Base-by-base conservation (phyloP, 371 early-diverging fungal species). In the Funneliformis caledonium region DNA sequence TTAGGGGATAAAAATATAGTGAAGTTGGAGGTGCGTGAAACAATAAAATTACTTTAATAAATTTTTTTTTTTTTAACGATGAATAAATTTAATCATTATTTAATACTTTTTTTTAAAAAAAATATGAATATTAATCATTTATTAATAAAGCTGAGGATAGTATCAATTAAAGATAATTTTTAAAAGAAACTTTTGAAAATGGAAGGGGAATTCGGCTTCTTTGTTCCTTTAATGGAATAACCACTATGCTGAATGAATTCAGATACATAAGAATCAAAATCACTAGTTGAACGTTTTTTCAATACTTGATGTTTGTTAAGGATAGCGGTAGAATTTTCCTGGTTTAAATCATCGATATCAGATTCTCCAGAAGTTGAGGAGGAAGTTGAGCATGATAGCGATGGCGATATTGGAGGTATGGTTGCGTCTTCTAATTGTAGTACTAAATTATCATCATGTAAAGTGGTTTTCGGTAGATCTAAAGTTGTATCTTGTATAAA, bases 341-440 rank as follows among this genome's bases (percentile, higher is more conserved):
- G 65, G 16, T 65, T 26, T 26, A 65, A 12, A 65, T 65, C 65
- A 65, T 65, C 65, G 2, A 64, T 64, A 65, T 65, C 65, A 6
- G 65, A 65, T 9, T 65, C 65, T 2, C 9, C 26, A 11, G 65
- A 65, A 65, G 37, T 26, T 65, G 65, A 65, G 0, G 59, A 59
- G n/a, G 59, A 59, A 56, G 56, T 56, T 19, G 56, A 56, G 19
- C 56, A 56, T n/a, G 56, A 56, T 12, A 31, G 31, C 1, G 33
- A 65, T 12, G 65, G 31, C 1, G 33, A 65, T 31, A 65, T 65
- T 6, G 65, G 65, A 33, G 65, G 65, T 31, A 33, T 33, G 14
- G 33, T 8, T 11, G 65, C 31, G n/a, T 65, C 65, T 65, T 65
- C 65, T 65, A 65, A 65, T 65, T 65, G 65, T 65, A 65, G 16